Evolutionary conservation across 164 flowering plant genomes (phyloP).

Genomic region (Liquidambar formosana): DNA sequence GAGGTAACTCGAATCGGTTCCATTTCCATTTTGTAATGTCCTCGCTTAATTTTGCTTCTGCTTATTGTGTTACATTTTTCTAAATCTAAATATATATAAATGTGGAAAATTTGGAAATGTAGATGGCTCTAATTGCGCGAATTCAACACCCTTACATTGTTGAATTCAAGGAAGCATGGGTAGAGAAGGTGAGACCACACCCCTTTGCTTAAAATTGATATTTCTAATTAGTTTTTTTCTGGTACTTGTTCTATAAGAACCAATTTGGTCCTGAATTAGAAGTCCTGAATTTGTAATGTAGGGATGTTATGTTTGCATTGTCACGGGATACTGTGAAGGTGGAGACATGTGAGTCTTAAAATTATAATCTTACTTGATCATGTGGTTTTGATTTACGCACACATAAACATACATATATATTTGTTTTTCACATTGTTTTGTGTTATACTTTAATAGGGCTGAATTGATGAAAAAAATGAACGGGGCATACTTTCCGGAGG

Average conservation of each 20-base stretch:
- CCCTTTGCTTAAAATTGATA: neutral
- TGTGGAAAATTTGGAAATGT: conserved; percentile 20
- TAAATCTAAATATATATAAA: neutral
- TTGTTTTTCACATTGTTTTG: neutral
- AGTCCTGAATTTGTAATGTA: conserved; percentile 25
- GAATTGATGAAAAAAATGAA: conserved; percentile 87
- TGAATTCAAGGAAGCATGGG: conserved; percentile 99
- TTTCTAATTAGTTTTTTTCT: neutral
- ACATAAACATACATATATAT: neutral
- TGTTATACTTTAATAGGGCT: conserved; percentile 52
- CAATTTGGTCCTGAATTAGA: conserved; percentile 19
- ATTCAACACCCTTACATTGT: conserved; percentile 92
- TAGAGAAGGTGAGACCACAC: conserved; percentile 69
- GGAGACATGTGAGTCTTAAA: conserved; percentile 89
- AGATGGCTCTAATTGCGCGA: conserved; percentile 98
- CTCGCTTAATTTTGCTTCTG: conserved; percentile 3
- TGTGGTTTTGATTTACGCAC: neutral
- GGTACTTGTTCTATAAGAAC: neutral
- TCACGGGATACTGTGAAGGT: conserved; percentile 98
- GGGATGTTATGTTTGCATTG: conserved; percentile 99
- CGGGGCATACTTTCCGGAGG: conserved; percentile 90
- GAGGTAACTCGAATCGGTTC: conserved; percentile 52
- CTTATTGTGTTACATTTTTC: neutral
- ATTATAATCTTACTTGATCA: neutral
- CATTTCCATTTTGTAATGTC: neutral